Conservation (phyloP, 1,284 basidiomycete species). For the Austroboletus niveus region DNA sequence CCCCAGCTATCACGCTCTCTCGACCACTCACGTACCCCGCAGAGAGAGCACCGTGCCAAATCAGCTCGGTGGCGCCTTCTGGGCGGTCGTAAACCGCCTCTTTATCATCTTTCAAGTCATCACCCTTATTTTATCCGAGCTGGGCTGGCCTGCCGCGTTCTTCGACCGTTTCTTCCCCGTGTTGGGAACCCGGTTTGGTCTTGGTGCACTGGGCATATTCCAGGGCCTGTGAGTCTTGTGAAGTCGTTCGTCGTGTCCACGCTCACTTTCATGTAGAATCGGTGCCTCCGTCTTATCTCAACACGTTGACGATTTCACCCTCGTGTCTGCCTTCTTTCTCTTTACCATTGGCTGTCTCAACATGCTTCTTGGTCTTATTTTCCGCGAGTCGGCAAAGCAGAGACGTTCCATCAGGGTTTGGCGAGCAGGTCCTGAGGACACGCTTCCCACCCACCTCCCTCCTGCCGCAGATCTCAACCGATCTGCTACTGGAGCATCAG, state of each 20-base stretch:
- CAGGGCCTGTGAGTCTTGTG: constrained; percentile 63
- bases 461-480: constrained; percentile 31
- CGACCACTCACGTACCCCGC: constrained; percentile 11
- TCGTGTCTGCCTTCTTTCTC: constrained; percentile 85
- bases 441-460: constrained; percentile 48
- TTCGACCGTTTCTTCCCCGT: constrained; percentile 84
- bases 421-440: constrained; percentile 53
- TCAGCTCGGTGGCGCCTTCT: constrained; percentile 85
- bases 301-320: constrained; percentile 81
- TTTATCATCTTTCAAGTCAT: constrained; percentile 82
- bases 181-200: constrained; percentile 74
- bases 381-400: constrained; percentile 59
- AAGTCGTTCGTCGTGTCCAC: constrained; percentile 4
- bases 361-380: constrained; percentile 73
- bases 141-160: constrained; percentile 73
- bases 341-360: constrained; percentile 84
- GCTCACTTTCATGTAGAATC: constrained; percentile 44
- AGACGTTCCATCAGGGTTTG: constrained; percentile 63
- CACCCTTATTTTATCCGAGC: constrained; percentile 76
- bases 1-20: background rate
- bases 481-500: constrained; percentile 25
- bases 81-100: constrained; percentile 81
- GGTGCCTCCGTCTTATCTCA: constrained; percentile 82
- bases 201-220: constrained; percentile 83
- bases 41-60: constrained; percentile 85